These are phyloP conservation scores for Sparassis latifolia DNA, from an alignment of 1,284 basidiomycete species.

Conservation along the genomic window DNA sequence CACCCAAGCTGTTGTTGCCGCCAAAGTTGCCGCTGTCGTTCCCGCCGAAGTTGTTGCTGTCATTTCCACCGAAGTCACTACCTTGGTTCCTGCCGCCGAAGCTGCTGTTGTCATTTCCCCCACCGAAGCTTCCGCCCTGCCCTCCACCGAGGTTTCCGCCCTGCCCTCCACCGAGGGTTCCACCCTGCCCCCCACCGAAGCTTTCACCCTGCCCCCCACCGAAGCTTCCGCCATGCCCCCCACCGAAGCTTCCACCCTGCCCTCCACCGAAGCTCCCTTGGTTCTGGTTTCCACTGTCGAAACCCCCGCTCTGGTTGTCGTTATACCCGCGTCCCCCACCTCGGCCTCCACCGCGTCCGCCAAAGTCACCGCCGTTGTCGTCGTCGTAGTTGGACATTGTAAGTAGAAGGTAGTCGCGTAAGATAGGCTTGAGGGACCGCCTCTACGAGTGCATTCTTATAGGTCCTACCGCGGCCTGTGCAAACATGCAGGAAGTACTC, in stretches of 20 bases:
- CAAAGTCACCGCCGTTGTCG: background rate
- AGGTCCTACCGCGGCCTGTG: no score
- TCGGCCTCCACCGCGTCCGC: background rate
- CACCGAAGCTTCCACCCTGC: no score
- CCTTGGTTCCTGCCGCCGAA: background rate
- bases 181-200: no score
- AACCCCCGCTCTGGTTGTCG: no score
- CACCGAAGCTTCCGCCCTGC: background rate
- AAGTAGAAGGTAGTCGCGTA: background rate
- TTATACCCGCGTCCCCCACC: background rate
- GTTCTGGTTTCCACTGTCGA: no score
- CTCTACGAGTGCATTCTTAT: no score
- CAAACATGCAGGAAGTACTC: no score
- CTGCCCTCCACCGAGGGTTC: background rate
- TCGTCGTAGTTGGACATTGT: no score
- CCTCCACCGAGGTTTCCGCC: background rate
- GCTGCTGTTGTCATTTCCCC: background rate
- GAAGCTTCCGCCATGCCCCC: no score
- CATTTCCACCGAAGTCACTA: background rate
- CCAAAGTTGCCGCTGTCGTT: background rate
- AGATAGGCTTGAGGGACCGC: no score
- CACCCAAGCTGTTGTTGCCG: slow-evolving; percentile 5
- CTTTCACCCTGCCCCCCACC: no score
- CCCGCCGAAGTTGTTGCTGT: background rate
- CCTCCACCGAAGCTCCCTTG: no score